phyloP scores from a whole-genome alignment of 2,329 filamentous ascomycete genomes.

The Alternaria tenuissima region DNA sequence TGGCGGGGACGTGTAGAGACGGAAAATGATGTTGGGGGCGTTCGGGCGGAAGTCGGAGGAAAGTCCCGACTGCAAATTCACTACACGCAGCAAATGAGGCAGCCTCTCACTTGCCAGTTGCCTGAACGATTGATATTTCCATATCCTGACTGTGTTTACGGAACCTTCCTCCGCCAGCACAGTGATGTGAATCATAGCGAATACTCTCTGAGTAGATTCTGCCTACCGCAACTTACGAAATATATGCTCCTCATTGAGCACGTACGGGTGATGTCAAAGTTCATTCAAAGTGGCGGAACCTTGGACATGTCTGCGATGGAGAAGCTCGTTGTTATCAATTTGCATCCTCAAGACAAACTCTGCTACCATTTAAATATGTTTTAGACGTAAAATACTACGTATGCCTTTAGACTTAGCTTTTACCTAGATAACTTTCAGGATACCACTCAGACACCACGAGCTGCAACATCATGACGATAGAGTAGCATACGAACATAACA shows the following conservation, averaged over 20 bases:
- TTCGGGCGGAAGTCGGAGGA: conserved; percentile 21
- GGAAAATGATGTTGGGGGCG: conserved; percentile 18
- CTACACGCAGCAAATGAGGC: not conserved
- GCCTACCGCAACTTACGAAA: not conserved
- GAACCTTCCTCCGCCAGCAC: too few relatives aligned
- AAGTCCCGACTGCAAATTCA: conserved; percentile 23
- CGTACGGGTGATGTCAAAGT: not conserved
- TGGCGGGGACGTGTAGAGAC: conserved; percentile 20
- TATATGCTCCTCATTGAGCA: not conserved
- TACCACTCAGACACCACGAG: not conserved
- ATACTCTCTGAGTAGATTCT: not conserved
- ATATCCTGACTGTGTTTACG: not conserved
- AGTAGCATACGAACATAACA: too few relatives aligned
- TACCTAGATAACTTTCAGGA: not conserved
- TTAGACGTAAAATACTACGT: too few relatives aligned
- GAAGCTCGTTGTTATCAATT: not conserved
- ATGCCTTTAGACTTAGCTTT: not conserved
- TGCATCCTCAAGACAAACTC: not conserved
- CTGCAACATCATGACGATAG: not conserved
- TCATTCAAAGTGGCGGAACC: not conserved
- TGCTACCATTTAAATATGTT: not conserved
- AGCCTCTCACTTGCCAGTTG: not conserved
- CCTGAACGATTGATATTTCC: not conserved
- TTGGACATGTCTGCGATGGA: not conserved
- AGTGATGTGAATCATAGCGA: not conserved